Base-by-base conservation (phyloP, 2,329 filamentous ascomycete species). In the Epichloe glyceriae region DNA sequence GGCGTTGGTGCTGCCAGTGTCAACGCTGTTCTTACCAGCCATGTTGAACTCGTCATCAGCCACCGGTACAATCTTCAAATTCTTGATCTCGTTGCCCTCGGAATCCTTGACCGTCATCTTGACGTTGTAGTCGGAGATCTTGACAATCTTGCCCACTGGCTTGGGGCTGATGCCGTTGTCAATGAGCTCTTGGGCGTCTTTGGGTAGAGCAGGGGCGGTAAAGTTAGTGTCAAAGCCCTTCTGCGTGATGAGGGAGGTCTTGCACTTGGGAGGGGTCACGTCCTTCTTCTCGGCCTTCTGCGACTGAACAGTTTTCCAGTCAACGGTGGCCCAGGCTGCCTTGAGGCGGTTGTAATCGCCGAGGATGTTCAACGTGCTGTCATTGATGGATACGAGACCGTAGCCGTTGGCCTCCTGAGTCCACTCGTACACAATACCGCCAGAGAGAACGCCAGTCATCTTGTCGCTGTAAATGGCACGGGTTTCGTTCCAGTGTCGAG, bases 351-450 rank as follows among this genome's bases (percentile, higher is more conserved):
- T 78, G 68, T 75, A 90, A 65, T 90, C 86, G 20, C 67, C 57
- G 37, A 80, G 72, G 42, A 88, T 71, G 45, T 73, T 70, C 50
- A 80, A 74, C 17, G 73, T 76, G 58, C 82, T 77, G 52, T 65
- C 67, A 58, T 77, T 76, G 59, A 87, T 68, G 56, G 76, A 61
- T 55, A 87, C 82, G 7, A 90, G 74, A 49, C 81, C 81, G 53
- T 73, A 84, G 62, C 80, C 70, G 64, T 84, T 83, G 41, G 70
- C 67, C 63, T 90, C 87, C 67, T 89, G 76, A 1, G 80, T 82
- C 67, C 79, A 91, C 67, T 93, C 85, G 71, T 91, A 93, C 44
- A 91, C 85, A 44, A 93, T 74, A 56, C 86, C 86, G 55, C 87
- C 87, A 50, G 81, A 83, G 61, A 91, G 81, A 51, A 80, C 72